Conservation (phyloP, 148 eudicot species). For the Chenopodium quinoa region DNA sequence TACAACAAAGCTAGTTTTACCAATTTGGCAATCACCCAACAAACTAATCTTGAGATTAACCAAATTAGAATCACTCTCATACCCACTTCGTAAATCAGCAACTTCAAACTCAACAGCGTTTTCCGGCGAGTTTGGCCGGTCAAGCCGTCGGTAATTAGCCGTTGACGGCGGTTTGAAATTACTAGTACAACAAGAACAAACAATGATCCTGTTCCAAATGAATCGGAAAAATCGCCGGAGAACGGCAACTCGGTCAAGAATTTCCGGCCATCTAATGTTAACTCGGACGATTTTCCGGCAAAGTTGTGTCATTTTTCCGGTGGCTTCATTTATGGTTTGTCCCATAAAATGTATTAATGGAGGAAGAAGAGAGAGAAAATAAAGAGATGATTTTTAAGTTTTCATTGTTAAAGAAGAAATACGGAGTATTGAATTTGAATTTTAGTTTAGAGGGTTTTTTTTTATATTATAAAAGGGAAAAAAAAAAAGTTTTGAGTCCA, state of each 20-base stretch:
- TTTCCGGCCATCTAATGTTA: slow-evolving; percentile 36
- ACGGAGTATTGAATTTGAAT: no score
- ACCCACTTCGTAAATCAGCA: slow-evolving; percentile 32
- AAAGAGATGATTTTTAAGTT: background rate
- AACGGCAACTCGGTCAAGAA: slow-evolving; percentile 33
- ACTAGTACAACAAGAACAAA: slow-evolving; percentile 39
- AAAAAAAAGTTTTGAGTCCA: no score
- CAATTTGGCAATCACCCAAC: slow-evolving; percentile 71
- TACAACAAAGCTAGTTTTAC: slow-evolving; percentile 86
- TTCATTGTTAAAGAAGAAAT: background rate
- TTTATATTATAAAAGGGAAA: no score
- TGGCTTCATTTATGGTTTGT: slow-evolving; percentile 28
- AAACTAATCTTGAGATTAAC: slow-evolving; percentile 67
- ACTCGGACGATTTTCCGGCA: slow-evolving; percentile 56
- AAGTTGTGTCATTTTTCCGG: slow-evolving; percentile 64
- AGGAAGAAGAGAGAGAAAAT: background rate
- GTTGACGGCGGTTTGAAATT: slow-evolving; percentile 14
- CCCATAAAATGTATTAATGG: slow-evolving; percentile 22
- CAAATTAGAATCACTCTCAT: slow-evolving; percentile 74
- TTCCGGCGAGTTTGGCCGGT: slow-evolving; percentile 21
- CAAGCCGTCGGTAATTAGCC: slow-evolving; percentile 39
- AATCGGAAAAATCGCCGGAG: slow-evolving; percentile 49
- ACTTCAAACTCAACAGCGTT: slow-evolving; percentile 29
- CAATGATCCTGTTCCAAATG: slow-evolving; percentile 53
- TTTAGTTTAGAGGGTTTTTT: no score